A percentile compares a stretch with the other conserved stretches of the same genome.
Conservation (phyloP, 1,284 basidiomycete genomes). For the Lentinus polychrous region DNA sequence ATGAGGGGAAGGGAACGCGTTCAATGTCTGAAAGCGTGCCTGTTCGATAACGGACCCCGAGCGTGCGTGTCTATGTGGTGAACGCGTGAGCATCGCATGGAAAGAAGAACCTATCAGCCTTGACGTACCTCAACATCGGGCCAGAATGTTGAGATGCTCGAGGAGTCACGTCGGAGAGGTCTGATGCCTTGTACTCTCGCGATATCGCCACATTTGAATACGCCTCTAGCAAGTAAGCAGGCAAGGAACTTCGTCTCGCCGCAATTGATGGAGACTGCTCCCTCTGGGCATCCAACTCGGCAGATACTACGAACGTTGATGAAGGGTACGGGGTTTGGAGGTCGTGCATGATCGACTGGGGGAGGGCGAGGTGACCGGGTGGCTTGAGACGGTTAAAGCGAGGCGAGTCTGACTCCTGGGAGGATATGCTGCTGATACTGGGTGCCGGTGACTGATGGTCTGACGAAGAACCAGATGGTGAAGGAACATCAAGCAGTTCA, state of each 20-base stretch:
- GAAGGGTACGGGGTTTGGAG: not conserved
- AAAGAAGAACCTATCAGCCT: too few relatives aligned
- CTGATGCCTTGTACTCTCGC: too few relatives aligned
- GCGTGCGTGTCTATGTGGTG: too few relatives aligned
- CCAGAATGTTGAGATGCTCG: not conserved
- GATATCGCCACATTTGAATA: conserved; percentile 3
- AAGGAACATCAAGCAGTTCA: not conserved
- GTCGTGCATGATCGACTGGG: not conserved
- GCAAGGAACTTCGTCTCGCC: conserved; percentile 17
- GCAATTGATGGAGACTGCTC: not conserved
- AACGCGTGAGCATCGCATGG: too few relatives aligned
- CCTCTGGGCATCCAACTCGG: conserved; percentile 1
- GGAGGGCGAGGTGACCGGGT: conserved; percentile 1
- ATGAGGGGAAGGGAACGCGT: too few relatives aligned
- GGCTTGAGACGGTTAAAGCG: not conserved
- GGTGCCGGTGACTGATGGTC: not conserved
- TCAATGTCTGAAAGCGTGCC: too few relatives aligned
- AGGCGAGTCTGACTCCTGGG: not conserved
- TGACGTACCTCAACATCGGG: not conserved
- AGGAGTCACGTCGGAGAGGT: not conserved
- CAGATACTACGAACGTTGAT: conserved; percentile 3
- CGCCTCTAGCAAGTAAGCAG: conserved; percentile 18
- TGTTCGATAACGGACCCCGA: too few relatives aligned
- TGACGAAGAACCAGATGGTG: not conserved
- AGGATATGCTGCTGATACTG: not conserved